Evolutionary conservation across 306 rosid species (phyloP), one percentile per base, ranked within the genome.

Genomic region (Quercus parvula): DNA sequence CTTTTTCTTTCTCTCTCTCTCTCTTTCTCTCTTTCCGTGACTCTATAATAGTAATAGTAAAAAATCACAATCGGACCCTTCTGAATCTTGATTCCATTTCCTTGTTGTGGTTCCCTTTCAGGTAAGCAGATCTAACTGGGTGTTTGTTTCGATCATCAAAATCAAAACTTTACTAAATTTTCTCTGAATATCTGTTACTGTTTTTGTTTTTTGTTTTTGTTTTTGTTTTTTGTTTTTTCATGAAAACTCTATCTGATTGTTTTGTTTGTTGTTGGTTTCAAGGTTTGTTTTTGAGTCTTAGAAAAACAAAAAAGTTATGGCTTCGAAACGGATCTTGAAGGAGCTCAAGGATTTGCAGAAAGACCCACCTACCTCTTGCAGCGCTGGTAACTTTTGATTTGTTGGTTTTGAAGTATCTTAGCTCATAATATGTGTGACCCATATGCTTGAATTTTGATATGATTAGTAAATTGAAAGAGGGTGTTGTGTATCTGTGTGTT

Each of bases 261-360:
- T 25, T 33, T 72, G 56, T n/a, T 28, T 22, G 12, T 56, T n/a
- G 6, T 13, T 78, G 74, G 27, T 70, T 30, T 49, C 22, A 10
- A 35, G 6, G 54, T 49, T 49, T 49, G 14, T 12, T 49, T 49
- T 49, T 11, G 5, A 49, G 54, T 49, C 15, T 49, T 49, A 49
- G 46, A 41, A 41, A 8, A 49, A 2, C 54, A 49, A 49, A 49
- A 49, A 30, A 41, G 46, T 10, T 9, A 93, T 94, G 98, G 95
- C 98, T 58, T 91, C 95, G 17, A 94, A 91, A 79, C 94, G 97
- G 74, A 91, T 94, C 88, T 73, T 89, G 83, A 90, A 94, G 87
- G 98, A 90, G 81, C 95, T 91, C 57, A 91, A 94, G 93, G 97
- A 91, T 85, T 88, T 93, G 86, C 98, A 90, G 98, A 93, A 91